These are phyloP conservation scores for Musa troglodytarum DNA, from an alignment of 176 grass and related monocot genomes.

Conservation along the genomic window DNA sequence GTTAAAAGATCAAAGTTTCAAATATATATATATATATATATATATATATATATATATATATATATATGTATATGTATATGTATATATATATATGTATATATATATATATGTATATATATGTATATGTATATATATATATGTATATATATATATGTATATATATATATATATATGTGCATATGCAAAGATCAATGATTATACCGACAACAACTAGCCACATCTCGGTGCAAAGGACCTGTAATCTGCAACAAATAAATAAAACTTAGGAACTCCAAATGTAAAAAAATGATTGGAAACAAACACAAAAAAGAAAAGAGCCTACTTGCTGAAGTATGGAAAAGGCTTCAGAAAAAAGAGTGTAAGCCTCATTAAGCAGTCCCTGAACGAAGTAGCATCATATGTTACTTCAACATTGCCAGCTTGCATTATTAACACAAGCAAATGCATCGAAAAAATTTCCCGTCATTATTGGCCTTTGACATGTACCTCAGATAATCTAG, in stretches of 20 bases:
- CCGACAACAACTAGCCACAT: conserved; percentile 93
- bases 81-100: no score
- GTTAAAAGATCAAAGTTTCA: no score
- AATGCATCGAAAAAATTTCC: no score
- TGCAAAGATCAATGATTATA: conserved; percentile 32
- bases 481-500: conserved; percentile 71
- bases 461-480: no score
- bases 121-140: no score
- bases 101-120: no score
- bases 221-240: conserved; percentile 94
- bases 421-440: neutral
- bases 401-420: neutral
- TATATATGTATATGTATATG: no score
- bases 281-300: neutral
- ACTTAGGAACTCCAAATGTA: conserved; percentile 13
- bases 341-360: conserved; percentile 85
- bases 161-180: no score
- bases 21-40: no score
- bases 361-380: conserved; percentile 89
- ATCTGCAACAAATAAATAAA: conserved; percentile 37
- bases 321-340: conserved; percentile 98
- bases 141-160: no score
- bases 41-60: no score
- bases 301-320: conserved; percentile 8
- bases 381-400: conserved; percentile 30